Percentiles rank a stretch among this genome's conserved stretches.
phyloP scores from a whole-genome alignment of 1,284 basidiomycete species.

The Irpex rosettiformis region DNA sequence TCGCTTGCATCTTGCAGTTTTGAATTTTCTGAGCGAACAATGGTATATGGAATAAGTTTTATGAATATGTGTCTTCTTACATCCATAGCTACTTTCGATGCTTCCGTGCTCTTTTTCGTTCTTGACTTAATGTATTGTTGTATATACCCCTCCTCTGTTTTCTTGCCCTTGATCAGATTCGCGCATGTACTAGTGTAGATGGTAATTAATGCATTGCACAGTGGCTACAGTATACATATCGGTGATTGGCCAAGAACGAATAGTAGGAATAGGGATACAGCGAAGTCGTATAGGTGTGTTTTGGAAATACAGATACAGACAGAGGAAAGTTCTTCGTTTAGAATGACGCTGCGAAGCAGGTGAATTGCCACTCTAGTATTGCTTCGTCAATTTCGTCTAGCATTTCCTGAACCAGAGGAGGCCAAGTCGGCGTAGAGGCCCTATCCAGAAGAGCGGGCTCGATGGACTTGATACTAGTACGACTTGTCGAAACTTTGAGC shows the following conservation, averaged over 20 bases:
- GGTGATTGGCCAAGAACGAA: slow-evolving; percentile 5
- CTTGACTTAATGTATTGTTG: background rate
- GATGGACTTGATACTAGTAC: background rate
- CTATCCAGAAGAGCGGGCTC: background rate
- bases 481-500: background rate
- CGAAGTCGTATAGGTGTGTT: background rate
- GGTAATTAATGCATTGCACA: background rate
- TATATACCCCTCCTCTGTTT: background rate
- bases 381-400: slow-evolving; percentile 9
- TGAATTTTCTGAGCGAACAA: background rate
- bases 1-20: too few species aligned
- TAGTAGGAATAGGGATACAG: slow-evolving; percentile 7
- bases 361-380: slow-evolving; percentile 9
- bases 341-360: background rate
- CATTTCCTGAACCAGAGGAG: slow-evolving; percentile 8
- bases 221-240: too few species aligned
- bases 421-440: background rate
- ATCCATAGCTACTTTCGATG: too few species aligned
- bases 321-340: background rate
- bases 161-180: too few species aligned
- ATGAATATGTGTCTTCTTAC: background rate
- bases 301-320: background rate
- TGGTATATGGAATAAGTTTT: background rate
- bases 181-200: background rate
- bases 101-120: background rate